A percentile compares a stretch with the other conserved stretches of the same genome.
These are phyloP conservation scores for Eucalyptus brandiana DNA, from an alignment of 345 rosid species.

Conservation along the genomic window DNA sequence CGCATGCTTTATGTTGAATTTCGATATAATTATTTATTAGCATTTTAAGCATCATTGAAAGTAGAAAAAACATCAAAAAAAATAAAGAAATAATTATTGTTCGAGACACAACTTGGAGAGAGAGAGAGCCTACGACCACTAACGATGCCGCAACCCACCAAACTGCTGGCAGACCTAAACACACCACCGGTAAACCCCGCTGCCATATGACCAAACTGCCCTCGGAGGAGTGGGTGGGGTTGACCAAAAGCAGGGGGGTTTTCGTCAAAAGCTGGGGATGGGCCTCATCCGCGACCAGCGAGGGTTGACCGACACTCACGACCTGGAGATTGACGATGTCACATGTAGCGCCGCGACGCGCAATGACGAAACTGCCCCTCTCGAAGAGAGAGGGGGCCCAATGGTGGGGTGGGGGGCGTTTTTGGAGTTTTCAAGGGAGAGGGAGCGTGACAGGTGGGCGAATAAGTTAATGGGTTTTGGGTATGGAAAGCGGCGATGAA, in stretches of 20 bases:
- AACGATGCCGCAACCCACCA: background rate
- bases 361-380: background rate
- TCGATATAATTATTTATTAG: background rate
- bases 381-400: background rate
- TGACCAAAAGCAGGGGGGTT: background rate
- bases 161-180: background rate
- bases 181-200: background rate
- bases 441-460: background rate
- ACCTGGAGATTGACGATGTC: background rate
- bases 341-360: background rate
- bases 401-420: background rate
- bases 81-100: background rate
- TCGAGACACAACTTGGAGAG: background rate
- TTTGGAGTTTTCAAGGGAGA: background rate
- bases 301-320: background rate
- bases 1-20: background rate
- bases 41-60: background rate
- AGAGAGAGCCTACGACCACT: background rate
- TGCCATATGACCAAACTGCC: background rate
- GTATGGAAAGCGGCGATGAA: background rate
- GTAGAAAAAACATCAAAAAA: background rate
- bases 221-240: background rate
- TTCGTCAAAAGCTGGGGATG: background rate
- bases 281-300: background rate
- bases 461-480: background rate